phyloP scores from a whole-genome alignment of 2,329 filamentous ascomycete species.

The Penicillium sp. region DNA sequence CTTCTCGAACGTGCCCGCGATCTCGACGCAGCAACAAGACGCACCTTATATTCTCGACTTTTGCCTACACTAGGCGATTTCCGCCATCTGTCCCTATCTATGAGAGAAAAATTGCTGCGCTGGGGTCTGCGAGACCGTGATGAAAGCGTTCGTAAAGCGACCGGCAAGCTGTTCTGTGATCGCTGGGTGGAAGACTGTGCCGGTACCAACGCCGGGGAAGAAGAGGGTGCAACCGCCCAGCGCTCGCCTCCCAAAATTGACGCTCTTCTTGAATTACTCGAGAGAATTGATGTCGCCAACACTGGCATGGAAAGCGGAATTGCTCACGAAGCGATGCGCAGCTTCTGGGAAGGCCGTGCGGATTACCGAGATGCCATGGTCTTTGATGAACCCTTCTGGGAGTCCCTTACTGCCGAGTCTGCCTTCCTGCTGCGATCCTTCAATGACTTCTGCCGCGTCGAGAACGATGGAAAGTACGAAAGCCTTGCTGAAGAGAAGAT shows the following conservation, averaged over 20 bases:
- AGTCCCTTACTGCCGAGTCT: constrained; percentile 67
- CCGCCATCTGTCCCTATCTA: constrained; percentile 84
- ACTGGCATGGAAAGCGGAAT: constrained; percentile 88
- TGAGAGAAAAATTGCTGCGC: constrained; percentile 90
- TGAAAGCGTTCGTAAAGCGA: constrained; percentile 88
- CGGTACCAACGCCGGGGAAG: constrained; percentile 61
- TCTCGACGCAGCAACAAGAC: constrained; percentile 77
- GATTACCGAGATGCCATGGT: constrained; percentile 49
- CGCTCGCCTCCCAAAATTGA: constrained; percentile 69
- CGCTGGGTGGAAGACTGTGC: constrained; percentile 98
- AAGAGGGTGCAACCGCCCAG: constrained; percentile 50
- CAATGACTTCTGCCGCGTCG: constrained; percentile 84
- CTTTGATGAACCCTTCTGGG: constrained; percentile 50
- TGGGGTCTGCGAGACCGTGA: constrained; percentile 95
- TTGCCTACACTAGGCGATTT: constrained; percentile 91
- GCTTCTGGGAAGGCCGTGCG: constrained; percentile 91
- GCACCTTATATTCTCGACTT: constrained; percentile 82
- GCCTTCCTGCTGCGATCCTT: constrained; percentile 89
- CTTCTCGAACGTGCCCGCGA: constrained; percentile 90
- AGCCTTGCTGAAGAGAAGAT: constrained; percentile 85
- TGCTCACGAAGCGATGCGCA: constrained; percentile 88
- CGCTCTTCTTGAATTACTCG: constrained; percentile 84
- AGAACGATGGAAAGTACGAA: constrained; percentile 73
- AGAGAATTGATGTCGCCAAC: constrained; percentile 90
- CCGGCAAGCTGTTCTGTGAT: constrained; percentile 85